Evolutionary conservation across 2,329 filamentous ascomycete species (phyloP), one percentile per base, ranked within the genome.

Genomic region (Phoma sp.): DNA sequence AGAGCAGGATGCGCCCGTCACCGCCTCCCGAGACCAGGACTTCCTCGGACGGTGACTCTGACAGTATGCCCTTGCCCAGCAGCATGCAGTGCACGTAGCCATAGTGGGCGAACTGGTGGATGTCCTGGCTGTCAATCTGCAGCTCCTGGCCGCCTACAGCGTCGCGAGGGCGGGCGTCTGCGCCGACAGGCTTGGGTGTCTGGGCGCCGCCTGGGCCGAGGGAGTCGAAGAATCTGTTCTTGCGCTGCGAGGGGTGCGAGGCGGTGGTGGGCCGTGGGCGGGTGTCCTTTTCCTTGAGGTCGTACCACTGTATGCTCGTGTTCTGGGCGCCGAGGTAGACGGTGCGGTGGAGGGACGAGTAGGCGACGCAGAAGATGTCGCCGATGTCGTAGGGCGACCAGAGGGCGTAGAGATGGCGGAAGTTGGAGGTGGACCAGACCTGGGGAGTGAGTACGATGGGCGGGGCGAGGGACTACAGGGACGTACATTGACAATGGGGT

Each of bases 61-160:
- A 80, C 4, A 91, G 83, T 6, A 91, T 82, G 0, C 90, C 91
- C 57, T 85, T 87, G 0, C 91, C 88, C 55, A 99, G 82, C 5
- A 96, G 82, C 94, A 98, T 98, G 74, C 92, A 96, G 74, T 97
- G 97, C 0, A 99, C 88, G 72, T 97, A 98, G 39, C 96, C 95
- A 74, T 88, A 94, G 74, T 99, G 95, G 1, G 95, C 92, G 77
- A 96, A 99, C 67, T 95, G 90, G 53, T 84, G 85, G 53, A 96
- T 90, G 51, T 93, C 88, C 21, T 90, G 85, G 44, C 87, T 85
- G 68, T 91, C 89, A 55, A 97, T 92, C 71, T 96, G 92, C 6
- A 98, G 78, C 1, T 89, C 83, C 31, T 87, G 83, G 1, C 87
- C 87, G 38, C 86, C 86, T 36, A 79, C 77, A 2, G 80, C 81